Conservation (phyloP, 495 filamentous ascomycete species). For the Geopyxis carbonaria region DNA sequence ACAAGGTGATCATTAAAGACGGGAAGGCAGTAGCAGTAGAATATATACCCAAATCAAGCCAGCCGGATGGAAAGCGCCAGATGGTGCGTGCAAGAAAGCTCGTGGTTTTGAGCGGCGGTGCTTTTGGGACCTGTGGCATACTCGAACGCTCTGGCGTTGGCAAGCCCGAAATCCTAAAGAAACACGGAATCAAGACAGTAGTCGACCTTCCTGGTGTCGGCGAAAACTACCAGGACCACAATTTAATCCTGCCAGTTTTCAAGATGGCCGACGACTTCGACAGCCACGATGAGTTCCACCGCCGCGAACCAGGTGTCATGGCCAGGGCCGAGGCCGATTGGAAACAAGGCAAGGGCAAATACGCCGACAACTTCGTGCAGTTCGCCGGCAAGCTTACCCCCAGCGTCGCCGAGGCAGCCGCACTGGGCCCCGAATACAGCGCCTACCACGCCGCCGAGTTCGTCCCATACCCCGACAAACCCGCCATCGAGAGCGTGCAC, state of each 20-base stretch:
- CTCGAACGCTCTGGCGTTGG: constrained; percentile 50
- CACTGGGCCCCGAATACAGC: constrained; percentile 15
- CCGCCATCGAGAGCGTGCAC: constrained; percentile 10
- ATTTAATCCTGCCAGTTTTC: constrained; percentile 23
- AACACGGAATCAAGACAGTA: constrained; percentile 20
- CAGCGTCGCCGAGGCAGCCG: constrained; percentile 10
- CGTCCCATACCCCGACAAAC: constrained; percentile 15
- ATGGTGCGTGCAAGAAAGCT: constrained; percentile 35
- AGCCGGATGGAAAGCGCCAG: not conserved
- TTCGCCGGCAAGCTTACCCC: constrained; percentile 22
- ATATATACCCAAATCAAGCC: constrained; percentile 16
- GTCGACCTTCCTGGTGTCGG: constrained; percentile 35
- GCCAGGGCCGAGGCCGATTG: constrained; percentile 10
- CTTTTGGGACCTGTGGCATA: constrained; percentile 37
- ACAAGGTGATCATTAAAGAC: constrained; percentile 36
- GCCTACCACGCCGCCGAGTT: constrained; percentile 17
- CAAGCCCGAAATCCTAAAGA: constrained; percentile 22
- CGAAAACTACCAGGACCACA: constrained; percentile 35
- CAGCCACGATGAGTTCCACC: constrained; percentile 20
- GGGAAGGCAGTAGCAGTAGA: constrained; percentile 32
- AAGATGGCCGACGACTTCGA: constrained; percentile 2
- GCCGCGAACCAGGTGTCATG: constrained; percentile 7
- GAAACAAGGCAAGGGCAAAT: constrained; percentile 15
- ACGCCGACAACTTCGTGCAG: constrained; percentile 16
- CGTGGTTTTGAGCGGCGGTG: constrained; percentile 43